These are phyloP conservation scores for Scenedesmus sp. DNA, from an alignment of 163 green algal genomes.

Conservation along the genomic window DNA sequence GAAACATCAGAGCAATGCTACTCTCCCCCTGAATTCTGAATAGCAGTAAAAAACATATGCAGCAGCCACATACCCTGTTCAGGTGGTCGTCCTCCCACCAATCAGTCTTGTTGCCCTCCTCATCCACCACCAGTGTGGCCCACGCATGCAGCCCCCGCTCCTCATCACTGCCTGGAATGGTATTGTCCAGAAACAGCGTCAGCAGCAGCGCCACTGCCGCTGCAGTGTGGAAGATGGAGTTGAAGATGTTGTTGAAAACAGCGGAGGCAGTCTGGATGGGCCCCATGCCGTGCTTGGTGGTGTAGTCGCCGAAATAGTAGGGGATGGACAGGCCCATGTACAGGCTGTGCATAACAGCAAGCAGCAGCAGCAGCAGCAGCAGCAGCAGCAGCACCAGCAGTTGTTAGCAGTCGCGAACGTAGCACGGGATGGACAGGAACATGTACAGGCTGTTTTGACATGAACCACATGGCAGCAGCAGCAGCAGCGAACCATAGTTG, in stretches of 20 bases:
- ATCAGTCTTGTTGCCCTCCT: not conserved
- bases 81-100: slow-evolving; percentile 54
- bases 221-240: slow-evolving; percentile 75
- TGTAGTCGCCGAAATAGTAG: slow-evolving; percentile 74
- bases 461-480: not conserved
- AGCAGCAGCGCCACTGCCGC: slow-evolving; percentile 77
- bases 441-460: not conserved
- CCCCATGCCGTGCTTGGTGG: slow-evolving; percentile 44
- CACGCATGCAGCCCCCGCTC: slow-evolving; percentile 59
- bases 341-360: slow-evolving; percentile 35
- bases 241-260: slow-evolving; percentile 68
- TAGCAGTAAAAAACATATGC: no score
- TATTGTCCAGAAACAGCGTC: slow-evolving; percentile 81
- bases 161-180: slow-evolving; percentile 58
- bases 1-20: not conserved
- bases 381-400: not conserved
- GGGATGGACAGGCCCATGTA: slow-evolving; percentile 74
- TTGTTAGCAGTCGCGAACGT: not conserved
- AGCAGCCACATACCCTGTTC: no score
- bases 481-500: not conserved
- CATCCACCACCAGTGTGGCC: not conserved
- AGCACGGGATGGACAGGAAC: not conserved
- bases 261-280: slow-evolving; percentile 67
- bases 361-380: not conserved
- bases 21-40: no score